A percentile compares a stretch with the other conserved stretches of the same genome.
Conservation (phyloP, 805 yeast species). For the Monosporozyma aquatica region DNA sequence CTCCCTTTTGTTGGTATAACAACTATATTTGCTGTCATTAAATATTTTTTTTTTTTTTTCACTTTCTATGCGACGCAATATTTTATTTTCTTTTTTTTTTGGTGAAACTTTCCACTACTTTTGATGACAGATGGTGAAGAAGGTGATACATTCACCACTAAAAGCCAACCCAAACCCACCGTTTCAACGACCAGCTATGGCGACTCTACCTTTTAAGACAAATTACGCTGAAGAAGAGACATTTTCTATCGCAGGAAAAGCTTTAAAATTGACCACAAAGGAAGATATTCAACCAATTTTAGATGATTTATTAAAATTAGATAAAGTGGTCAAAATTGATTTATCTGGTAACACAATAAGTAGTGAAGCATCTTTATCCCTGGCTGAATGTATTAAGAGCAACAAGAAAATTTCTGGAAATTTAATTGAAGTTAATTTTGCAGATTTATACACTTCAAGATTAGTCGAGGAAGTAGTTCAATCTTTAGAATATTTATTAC, state of each 20-base stretch:
- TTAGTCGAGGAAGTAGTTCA: slow-evolving; percentile 90
- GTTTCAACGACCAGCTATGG: no score
- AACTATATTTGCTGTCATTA: no score
- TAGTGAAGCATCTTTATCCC: slow-evolving; percentile 68
- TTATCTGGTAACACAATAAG: slow-evolving; percentile 93
- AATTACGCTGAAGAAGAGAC: slow-evolving; percentile 37
- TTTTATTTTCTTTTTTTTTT: no score
- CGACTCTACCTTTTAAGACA: slow-evolving; percentile 33
- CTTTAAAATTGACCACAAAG: slow-evolving; percentile 61
- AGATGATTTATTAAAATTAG: slow-evolving; percentile 39
- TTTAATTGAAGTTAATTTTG: slow-evolving; percentile 65
- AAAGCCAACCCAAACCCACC: neutral
- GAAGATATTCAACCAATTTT: slow-evolving; percentile 68
- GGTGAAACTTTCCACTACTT: no score
- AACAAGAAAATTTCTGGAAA: slow-evolving; percentile 33
- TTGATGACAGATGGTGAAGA: no score
- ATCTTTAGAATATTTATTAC: slow-evolving; percentile 62
- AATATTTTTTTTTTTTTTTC: no score
- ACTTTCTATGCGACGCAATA: no score
- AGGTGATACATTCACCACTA: neutral
- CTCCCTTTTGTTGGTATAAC: no score
- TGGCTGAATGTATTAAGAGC: slow-evolving; percentile 47
- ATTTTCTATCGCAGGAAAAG: slow-evolving; percentile 64
- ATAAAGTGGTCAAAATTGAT: slow-evolving; percentile 48
- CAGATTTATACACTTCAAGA: slow-evolving; percentile 92